Conservation (phyloP, 2,329 filamentous ascomycete species). For the Rhytidhysteron rufulum region DNA sequence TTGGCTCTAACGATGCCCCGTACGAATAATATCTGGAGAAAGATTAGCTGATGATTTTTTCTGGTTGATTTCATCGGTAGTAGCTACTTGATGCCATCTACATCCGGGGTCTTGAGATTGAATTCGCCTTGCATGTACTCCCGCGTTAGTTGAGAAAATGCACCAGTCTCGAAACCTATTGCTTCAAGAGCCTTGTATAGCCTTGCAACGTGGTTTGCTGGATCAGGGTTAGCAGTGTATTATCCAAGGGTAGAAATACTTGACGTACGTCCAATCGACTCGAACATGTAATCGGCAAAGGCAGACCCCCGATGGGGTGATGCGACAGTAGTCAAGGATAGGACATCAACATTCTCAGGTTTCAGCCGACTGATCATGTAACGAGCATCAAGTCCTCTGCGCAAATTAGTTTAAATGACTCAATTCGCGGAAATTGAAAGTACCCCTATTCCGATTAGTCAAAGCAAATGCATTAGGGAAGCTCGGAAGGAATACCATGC, state of each 20-base stretch:
- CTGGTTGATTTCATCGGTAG: not conserved
- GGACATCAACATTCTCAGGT: conserved; percentile 68
- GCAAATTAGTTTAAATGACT: conserved; percentile 12
- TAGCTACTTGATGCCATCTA: conserved; percentile 47
- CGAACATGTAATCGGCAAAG: conserved; percentile 60
- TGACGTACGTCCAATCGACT: conserved; percentile 51
- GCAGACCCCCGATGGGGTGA: conserved; percentile 59
- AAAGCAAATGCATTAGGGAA: conserved; percentile 9
- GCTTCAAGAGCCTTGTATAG: conserved; percentile 54
- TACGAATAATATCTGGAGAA: conserved; percentile 55
- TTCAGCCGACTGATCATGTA: conserved; percentile 61
- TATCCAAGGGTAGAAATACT: not conserved
- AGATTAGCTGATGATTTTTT: conserved; percentile 16
- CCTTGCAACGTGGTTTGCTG: conserved; percentile 47
- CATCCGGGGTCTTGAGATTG: conserved; percentile 56
- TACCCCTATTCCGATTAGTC: conserved; percentile 32
- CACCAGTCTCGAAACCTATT: conserved; percentile 55
- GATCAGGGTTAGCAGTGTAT: conserved; percentile 5
- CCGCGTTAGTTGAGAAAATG: conserved; percentile 59
- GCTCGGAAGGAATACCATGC: conserved; percentile 40
- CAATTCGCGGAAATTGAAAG: conserved; percentile 6
- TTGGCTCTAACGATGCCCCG: conserved; percentile 55
- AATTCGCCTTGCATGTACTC: conserved; percentile 57
- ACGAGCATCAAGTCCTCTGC: conserved; percentile 58
- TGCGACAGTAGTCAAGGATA: conserved; percentile 62